phyloP scores from a whole-genome alignment of 2,329 filamentous ascomycete genomes.

The Aschersonia sp. region DNA sequence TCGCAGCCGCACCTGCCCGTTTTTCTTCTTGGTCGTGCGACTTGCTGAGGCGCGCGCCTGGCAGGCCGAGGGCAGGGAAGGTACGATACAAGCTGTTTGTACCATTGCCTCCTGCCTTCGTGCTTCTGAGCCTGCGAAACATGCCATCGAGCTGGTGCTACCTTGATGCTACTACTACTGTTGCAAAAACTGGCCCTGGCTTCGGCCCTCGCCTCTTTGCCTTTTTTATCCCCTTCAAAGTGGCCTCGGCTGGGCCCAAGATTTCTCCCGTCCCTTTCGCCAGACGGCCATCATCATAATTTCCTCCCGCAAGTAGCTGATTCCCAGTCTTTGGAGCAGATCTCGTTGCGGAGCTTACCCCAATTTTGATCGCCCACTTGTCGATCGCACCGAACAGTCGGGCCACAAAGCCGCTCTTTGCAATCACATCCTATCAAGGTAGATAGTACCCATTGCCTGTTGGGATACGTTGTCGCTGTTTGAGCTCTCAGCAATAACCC shows the following conservation, averaged over 20 bases:
- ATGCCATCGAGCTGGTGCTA: background rate
- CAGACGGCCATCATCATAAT: too few species aligned
- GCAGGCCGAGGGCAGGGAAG: background rate
- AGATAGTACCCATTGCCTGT: too few species aligned
- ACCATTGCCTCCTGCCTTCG: background rate
- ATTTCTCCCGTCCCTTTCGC: too few species aligned
- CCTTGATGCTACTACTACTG: too few species aligned
- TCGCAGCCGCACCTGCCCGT: background rate
- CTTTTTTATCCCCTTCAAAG: too few species aligned
- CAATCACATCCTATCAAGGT: too few species aligned
- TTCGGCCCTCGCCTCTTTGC: too few species aligned
- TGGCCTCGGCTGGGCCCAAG: too few species aligned
- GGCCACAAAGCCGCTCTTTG: background rate
- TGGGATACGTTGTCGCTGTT: too few species aligned
- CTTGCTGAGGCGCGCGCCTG: background rate
- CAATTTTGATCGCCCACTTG: background rate
- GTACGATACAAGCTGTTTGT: background rate
- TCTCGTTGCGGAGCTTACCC: background rate
- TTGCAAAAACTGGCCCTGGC: too few species aligned
- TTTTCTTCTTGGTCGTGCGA: background rate
- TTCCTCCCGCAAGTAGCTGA: background rate
- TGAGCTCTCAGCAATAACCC: too few species aligned
- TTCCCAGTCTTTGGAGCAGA: background rate
- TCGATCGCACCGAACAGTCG: background rate
- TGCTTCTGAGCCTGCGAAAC: background rate